Percentiles rank a stretch among this genome's conserved stretches.
Evolutionary conservation across 129 eudicot species (phyloP).

Genomic region (Deinandra increscens): DNA sequence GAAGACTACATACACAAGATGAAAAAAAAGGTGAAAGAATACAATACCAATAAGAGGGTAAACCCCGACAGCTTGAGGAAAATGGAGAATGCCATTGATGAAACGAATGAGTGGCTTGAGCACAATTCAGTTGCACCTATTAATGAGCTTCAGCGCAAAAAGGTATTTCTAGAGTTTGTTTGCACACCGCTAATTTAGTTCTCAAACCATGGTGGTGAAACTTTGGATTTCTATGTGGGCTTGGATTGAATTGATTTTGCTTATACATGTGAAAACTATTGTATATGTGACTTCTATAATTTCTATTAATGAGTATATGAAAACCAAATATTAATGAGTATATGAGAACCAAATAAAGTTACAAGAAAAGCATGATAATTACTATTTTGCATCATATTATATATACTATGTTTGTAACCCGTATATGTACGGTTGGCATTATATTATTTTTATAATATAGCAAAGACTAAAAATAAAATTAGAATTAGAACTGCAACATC

Average conservation of each 20-base stretch:
- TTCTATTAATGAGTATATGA: neutral
- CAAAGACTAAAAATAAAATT: too few species aligned
- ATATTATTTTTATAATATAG: too few species aligned
- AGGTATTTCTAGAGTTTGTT: slow-evolving; percentile 5
- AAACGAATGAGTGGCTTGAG: slow-evolving; percentile 16
- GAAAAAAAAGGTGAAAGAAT: slow-evolving; percentile 20
- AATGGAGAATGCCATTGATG: slow-evolving; percentile 19
- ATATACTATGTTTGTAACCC: too few species aligned
- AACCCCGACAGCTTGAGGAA: neutral
- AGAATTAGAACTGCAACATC: too few species aligned
- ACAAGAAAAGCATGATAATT: too few species aligned
- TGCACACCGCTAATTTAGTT: slow-evolving; percentile 12
- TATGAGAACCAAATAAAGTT: neutral
- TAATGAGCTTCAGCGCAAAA: slow-evolving; percentile 13
- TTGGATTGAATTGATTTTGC: neutral
- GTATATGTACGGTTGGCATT: too few species aligned
- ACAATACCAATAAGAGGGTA: neutral
- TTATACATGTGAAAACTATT: neutral
- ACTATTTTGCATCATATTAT: too few species aligned
- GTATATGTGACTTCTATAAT: neutral
- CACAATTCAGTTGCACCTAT: neutral
- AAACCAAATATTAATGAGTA: too few species aligned
- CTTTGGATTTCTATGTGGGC: too few species aligned
- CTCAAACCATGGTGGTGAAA: too few species aligned
- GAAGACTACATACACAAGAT: slow-evolving; percentile 15